Base-by-base conservation (phyloP, 169 alveolate species). In the Plasmodium vivax region DNA sequence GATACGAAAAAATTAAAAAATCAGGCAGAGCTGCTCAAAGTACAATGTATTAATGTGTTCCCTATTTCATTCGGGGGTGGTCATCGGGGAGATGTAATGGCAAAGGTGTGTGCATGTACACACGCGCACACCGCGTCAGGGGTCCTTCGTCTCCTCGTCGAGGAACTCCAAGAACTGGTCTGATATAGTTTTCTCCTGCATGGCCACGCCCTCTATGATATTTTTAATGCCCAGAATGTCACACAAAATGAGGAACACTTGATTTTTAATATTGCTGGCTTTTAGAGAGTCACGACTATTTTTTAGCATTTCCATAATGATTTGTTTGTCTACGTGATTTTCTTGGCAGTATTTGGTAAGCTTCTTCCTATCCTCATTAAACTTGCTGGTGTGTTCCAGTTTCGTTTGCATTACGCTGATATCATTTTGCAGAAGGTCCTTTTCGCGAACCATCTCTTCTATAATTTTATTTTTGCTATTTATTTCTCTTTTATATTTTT, bases 201-300 rank as follows among this genome's bases (percentile, higher is more conserved):
- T 45, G 54, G 23, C 14, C 32, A 84, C 47, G 47, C 30, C 83
- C 38, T 68, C 36, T 68, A 84, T 71, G n/a, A 84, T 14, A 71
- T 71, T 68, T 84, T 84, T 84, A 68, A 84, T 84, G 38, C 83
- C 92, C 75, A 84, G 47, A n/a, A 84, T 84, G 43, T 84, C 71
- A 32, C 92, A 62, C 36, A 84, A 84, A 41, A 84, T 62, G 5
- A 84, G 83, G 47, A 84, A 84, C 47, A 84, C 75, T 71, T 84
- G 83, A 68, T 84, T 84, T 36, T 68, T 84, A 34, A 84, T 72
- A 54, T 34, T 84, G n/a, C 19, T 84, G 16, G 82, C 75, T 43
- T 84, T 84, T 71, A 38, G 74, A 19, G 82, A 41, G 47, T 84
- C 92, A 23, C 75, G 23, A 71, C 92, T 84, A 84, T 71, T 84